These are phyloP conservation scores for Zhuliangozyma parablackwelliae DNA, from an alignment of 1,139 yeast genomes.

Conservation along the genomic window DNA sequence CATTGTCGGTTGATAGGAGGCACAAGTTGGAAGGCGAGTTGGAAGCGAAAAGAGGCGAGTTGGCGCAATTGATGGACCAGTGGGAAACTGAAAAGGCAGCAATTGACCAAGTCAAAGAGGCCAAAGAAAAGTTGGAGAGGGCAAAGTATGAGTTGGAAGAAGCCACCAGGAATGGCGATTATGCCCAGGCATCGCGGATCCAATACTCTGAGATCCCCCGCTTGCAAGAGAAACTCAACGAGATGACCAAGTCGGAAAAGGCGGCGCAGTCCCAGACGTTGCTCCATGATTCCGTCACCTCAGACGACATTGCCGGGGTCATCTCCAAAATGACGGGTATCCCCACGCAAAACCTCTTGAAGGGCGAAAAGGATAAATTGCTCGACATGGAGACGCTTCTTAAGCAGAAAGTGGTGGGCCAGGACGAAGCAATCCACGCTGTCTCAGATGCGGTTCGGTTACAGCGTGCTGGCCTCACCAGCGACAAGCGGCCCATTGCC, in stretches of 20 bases:
- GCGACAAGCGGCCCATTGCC: slow-evolving; percentile 91
- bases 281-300: slow-evolving; percentile 87
- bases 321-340: slow-evolving; percentile 94
- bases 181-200: slow-evolving; percentile 82
- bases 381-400: slow-evolving; percentile 81
- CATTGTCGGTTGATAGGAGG: slow-evolving; percentile 72
- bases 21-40: slow-evolving; percentile 62
- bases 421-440: slow-evolving; percentile 87
- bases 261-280: slow-evolving; percentile 26
- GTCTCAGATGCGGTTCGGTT: slow-evolving; percentile 92
- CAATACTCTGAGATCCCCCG: slow-evolving; percentile 85
- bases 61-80: slow-evolving; percentile 63
- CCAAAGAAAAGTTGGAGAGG: slow-evolving; percentile 78
- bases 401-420: slow-evolving; percentile 82
- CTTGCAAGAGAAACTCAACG: slow-evolving; percentile 55
- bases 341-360: slow-evolving; percentile 86
- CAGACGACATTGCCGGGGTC: slow-evolving; percentile 90
- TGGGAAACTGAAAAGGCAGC: slow-evolving; percentile 83
- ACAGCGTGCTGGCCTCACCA: slow-evolving; percentile 93
- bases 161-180: slow-evolving; percentile 79
- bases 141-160: slow-evolving; percentile 81
- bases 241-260: slow-evolving; percentile 31
- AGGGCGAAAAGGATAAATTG: slow-evolving; percentile 90
- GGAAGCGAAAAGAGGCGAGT: slow-evolving; percentile 57
- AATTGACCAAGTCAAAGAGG: slow-evolving; percentile 70